Base-by-base conservation (phyloP, 106 monocot species). In the Vanilla planifolia region DNA sequence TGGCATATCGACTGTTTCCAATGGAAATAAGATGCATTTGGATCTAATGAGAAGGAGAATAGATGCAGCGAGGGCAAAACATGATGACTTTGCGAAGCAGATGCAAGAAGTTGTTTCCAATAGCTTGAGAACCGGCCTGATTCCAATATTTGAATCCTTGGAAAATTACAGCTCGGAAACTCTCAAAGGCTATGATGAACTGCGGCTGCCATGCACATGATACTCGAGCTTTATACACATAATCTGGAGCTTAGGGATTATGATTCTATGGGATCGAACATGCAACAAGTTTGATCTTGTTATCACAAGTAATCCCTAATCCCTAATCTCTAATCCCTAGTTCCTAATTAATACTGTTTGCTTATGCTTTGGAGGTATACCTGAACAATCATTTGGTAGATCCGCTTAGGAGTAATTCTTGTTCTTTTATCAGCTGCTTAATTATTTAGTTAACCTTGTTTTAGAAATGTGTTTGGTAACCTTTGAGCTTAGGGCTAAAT, bases 61-160 rank as follows among this genome's bases (percentile, higher is more conserved):
- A 47, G 82, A 85, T 20, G 73, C 81, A 42, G 80, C 89, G 64
- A 82, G 28, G 43, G 74, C 69, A 17, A 85, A 71, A 36, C 79
- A 89, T 39, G 65, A 40, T n/a, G 89, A 82, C 42, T 52, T 64
- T 8, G 22, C 71, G 11, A 93, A 83, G 36, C 73, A 77, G 25
- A 68, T 85, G 9, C 79, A 79, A 33, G 73, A 77, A 48, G 48
- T 35, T 0, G 69, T 76, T 43, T 74, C 76, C 1, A 61, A 64
- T 28, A 83, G 80, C 65, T 68, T 93, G 48, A 79, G 73, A 29
- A 61, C 36, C 23, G 85, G 93, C 45, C 45, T 93, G 37, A 62
- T 62, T 37, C 84, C 89, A 6, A 70, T 89, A 43, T 89, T 93
- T 33, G 59, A 75, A 27, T 79, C 85, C 28, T 71, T 93, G 68